Evolutionary conservation across 306 rosid genomes (phyloP).

Genomic region (Dalbergia cochinchinensis): DNA sequence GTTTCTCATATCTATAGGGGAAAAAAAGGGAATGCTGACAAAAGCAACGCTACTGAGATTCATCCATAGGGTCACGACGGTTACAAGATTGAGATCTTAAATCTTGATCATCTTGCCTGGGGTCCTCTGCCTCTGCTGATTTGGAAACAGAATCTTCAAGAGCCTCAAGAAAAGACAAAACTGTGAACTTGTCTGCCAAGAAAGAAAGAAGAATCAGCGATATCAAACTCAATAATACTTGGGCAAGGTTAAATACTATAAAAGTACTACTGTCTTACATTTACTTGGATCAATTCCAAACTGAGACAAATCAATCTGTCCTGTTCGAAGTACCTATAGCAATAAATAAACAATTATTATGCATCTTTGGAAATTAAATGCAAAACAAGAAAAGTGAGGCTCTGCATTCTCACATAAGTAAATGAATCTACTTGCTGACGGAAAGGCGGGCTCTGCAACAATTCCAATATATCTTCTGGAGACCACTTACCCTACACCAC

Average conservation of each 20-base stretch:
- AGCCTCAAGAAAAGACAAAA: conserved; percentile 91
- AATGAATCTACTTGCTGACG: conserved; percentile 97
- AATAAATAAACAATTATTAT: conserved; percentile 10
- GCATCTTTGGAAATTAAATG: conserved; percentile 22
- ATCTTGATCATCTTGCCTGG: conserved; percentile 73
- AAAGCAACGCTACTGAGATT: conserved; percentile 60
- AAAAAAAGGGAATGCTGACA: conserved; percentile 6
- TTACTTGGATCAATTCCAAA: conserved; percentile 97
- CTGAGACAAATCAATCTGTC: conserved; percentile 92
- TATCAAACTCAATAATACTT: neutral
- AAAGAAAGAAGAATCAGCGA: conserved; percentile 1
- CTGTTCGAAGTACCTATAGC: conserved; percentile 84
- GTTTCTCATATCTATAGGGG: conserved; percentile 30
- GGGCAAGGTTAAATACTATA: conserved; percentile 23
- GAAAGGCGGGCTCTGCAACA: conserved; percentile 94
- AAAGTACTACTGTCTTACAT: conserved; percentile 66
- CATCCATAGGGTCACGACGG: conserved; percentile 76
- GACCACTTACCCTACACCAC: conserved; percentile 85
- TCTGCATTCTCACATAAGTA: conserved; percentile 71
- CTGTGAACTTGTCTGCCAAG: conserved; percentile 87
- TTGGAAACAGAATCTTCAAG: conserved; percentile 87
- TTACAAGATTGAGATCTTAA: conserved; percentile 79
- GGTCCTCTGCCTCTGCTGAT: conserved; percentile 54
- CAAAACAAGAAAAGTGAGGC: conserved; percentile 17
- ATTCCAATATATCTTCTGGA: conserved; percentile 82